These are phyloP conservation scores for Fusarium sp. DNA, from an alignment of 2,329 filamentous ascomycete species.

Conservation along the genomic window DNA sequence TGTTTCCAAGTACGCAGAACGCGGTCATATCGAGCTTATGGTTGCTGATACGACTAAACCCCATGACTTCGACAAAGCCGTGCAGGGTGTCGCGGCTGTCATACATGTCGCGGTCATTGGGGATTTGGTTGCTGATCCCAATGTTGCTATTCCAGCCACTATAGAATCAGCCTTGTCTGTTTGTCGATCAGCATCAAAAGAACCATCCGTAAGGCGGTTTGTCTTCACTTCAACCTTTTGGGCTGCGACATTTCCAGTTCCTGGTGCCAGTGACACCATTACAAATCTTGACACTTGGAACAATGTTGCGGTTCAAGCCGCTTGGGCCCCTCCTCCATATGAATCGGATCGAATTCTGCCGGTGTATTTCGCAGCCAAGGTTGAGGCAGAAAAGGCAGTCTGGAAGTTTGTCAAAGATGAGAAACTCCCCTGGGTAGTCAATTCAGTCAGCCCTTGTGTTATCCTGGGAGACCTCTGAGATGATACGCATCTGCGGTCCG, in stretches of 20 bases:
- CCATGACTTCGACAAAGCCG: slow-evolving; percentile 19
- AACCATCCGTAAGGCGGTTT: slow-evolving; percentile 17
- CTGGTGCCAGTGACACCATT: slow-evolving; percentile 1
- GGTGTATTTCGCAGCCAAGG: slow-evolving; percentile 21
- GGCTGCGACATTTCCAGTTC: slow-evolving; percentile 12
- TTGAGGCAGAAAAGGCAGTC: slow-evolving; percentile 23
- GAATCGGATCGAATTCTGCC: not conserved
- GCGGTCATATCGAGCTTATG: slow-evolving; percentile 13
- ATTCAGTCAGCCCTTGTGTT: slow-evolving; percentile 30
- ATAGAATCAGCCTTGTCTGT: slow-evolving; percentile 18
- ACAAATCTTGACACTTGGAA: slow-evolving; percentile 29
- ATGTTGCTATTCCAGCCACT: slow-evolving; percentile 14
- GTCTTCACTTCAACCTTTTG: slow-evolving; percentile 34
- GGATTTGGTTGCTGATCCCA: slow-evolving; percentile 21
- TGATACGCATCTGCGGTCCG: slow-evolving; percentile 29
- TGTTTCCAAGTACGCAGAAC: not conserved
- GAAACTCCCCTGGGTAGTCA: slow-evolving; percentile 20
- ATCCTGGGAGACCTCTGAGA: slow-evolving; percentile 15
- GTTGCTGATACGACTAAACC: slow-evolving; percentile 19
- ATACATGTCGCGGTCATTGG: slow-evolving; percentile 28
- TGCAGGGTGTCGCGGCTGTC: slow-evolving; percentile 19
- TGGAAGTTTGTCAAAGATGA: slow-evolving; percentile 28
- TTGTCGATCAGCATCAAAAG: slow-evolving; percentile 18
- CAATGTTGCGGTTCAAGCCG: slow-evolving; percentile 4
- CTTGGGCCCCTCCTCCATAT: slow-evolving; percentile 30